These are phyloP conservation scores for Pichia sporocuriosa DNA, from an alignment of 805 yeast species.

Conservation along the genomic window DNA sequence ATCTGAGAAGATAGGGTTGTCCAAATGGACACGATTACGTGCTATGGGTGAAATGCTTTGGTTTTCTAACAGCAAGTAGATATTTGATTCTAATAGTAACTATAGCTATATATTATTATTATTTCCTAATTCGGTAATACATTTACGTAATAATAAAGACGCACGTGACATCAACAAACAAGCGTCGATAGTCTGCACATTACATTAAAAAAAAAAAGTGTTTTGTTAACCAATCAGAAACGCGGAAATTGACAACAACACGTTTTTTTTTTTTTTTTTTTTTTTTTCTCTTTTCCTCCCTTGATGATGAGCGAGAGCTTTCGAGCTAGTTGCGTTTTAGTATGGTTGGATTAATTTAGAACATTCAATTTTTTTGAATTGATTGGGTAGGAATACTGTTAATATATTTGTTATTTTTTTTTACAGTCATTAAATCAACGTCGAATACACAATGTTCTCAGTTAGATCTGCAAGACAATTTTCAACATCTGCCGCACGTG, in stretches of 20 bases:
- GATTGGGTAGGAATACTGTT: no score
- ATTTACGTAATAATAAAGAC: background rate
- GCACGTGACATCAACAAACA: background rate
- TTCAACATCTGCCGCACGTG: slow-evolving; percentile 37
- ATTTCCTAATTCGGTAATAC: no score
- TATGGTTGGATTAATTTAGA: no score
- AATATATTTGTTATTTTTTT: no score
- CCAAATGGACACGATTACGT: slow-evolving; percentile 49
- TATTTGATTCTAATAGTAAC: no score
- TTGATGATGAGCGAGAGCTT: no score
- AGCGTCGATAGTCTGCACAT: background rate
- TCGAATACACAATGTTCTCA: slow-evolving; percentile 25
- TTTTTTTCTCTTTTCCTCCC: no score
- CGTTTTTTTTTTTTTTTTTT: no score
- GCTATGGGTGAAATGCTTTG: slow-evolving; percentile 52
- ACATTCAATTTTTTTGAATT: no score
- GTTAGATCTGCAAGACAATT: slow-evolving; percentile 28
- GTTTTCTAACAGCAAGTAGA: slow-evolving; percentile 20
- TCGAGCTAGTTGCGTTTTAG: no score
- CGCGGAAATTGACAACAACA: slow-evolving; percentile 1
- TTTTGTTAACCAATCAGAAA: slow-evolving; percentile 1
- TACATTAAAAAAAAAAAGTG: background rate
- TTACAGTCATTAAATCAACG: no score
- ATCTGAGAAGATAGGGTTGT: slow-evolving; percentile 47
- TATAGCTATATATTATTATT: no score